Percentiles rank a stretch among this genome's conserved stretches.
These are phyloP conservation scores for Corymbia maculata DNA, from an alignment of 345 rosid species.

Conservation along the genomic window DNA sequence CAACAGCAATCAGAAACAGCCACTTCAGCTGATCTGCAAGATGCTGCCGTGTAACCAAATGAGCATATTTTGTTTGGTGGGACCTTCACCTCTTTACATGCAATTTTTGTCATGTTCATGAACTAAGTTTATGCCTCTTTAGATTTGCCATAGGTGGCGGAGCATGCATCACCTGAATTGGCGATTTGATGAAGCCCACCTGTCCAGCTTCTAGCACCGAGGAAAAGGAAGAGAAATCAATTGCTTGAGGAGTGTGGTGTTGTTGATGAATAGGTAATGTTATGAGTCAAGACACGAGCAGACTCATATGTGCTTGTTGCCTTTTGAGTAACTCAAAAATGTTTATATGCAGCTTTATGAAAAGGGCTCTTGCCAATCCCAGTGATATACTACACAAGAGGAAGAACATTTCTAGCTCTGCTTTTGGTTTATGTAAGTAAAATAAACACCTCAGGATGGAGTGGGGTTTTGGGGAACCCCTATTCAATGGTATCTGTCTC, in stretches of 20 bases:
- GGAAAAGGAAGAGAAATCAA: constrained; percentile 31
- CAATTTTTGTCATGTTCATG: background rate
- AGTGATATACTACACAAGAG: constrained; percentile 28
- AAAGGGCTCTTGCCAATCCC: background rate
- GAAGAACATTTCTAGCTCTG: constrained; percentile 28
- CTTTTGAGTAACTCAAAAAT: background rate
- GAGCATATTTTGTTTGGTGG: constrained; percentile 28
- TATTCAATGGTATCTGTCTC: constrained; percentile 36
- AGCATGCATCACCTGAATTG: constrained; percentile 38
- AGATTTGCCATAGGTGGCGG: background rate
- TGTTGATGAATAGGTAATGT: constrained; percentile 39
- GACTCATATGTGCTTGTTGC: background rate
- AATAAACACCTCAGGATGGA: constrained; percentile 39
- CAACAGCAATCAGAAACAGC: constrained; percentile 38
- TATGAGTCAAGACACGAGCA: background rate
- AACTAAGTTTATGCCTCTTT: background rate
- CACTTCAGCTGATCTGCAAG: constrained; percentile 23
- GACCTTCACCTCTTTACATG: constrained; percentile 3
- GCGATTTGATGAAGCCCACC: constrained; percentile 48
- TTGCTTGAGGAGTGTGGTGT: constrained; percentile 48
- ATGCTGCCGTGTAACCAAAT: constrained; percentile 11
- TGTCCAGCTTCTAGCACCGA: constrained; percentile 15
- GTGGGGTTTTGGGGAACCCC: constrained; percentile 36
- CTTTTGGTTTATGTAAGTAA: constrained; percentile 46
- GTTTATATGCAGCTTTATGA: background rate